phyloP scores from a whole-genome alignment of 352 stramenopile species.

The Phytophthora tubulina region DNA sequence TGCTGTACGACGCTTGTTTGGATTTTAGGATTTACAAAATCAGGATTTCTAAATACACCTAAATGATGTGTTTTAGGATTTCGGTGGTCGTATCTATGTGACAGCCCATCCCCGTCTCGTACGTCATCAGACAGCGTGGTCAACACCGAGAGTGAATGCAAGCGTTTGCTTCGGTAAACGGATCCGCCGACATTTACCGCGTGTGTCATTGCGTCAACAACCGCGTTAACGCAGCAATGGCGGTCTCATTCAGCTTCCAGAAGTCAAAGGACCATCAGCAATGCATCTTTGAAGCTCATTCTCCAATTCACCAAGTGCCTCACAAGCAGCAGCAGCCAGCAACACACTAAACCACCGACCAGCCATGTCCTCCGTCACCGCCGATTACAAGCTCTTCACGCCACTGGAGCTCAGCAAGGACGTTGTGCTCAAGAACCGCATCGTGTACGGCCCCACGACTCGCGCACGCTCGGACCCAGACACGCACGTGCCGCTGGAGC shows the following conservation, averaged over 20 bases:
- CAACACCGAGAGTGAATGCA: slow-evolving; percentile 10
- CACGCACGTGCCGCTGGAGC: slow-evolving; percentile 15
- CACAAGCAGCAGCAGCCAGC: not conserved
- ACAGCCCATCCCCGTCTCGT: not conserved
- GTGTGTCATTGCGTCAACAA: slow-evolving; percentile 19
- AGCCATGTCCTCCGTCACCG: slow-evolving; percentile 11
- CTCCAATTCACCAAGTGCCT: slow-evolving; percentile 15
- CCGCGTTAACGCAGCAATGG: not conserved
- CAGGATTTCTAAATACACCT: no score
- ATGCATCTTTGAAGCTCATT: not conserved
- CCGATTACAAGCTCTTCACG: slow-evolving; percentile 29
- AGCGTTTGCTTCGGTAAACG: slow-evolving; percentile 9
- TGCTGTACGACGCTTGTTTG: no score
- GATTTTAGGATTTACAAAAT: no score
- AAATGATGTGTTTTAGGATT: no score
- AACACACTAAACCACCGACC: not conserved
- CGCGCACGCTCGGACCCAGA: slow-evolving; percentile 15
- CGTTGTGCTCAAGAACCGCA: slow-evolving; percentile 26
- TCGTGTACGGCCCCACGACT: slow-evolving; percentile 29
- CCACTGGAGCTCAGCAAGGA: slow-evolving; percentile 21
- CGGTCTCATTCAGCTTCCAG: not conserved
- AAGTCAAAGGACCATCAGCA: not conserved
- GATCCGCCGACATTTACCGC: not conserved
- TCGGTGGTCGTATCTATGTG: slow-evolving; percentile 11
- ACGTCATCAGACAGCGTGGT: slow-evolving; percentile 4